phyloP scores from a whole-genome alignment of 2,329 filamentous ascomycete genomes.

The Coniella vitis region DNA sequence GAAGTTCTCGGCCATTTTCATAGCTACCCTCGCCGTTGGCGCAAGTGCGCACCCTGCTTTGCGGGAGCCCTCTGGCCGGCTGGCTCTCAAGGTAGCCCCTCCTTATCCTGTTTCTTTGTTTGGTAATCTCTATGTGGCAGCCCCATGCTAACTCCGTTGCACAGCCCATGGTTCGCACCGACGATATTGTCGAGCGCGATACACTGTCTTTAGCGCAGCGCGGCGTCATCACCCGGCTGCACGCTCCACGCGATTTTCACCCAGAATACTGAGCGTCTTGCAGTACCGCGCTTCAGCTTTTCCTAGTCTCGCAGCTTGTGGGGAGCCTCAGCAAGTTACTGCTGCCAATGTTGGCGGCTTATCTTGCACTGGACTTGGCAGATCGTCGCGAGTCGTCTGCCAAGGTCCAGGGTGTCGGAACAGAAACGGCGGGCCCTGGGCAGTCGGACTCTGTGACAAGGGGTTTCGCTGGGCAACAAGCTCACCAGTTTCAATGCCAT shows the following conservation, averaged over 20 bases:
- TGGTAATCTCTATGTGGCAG: not conserved
- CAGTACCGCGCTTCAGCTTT: no score
- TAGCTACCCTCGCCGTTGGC: slow-evolving; percentile 5
- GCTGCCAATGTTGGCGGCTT: no score
- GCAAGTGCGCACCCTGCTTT: slow-evolving; percentile 3
- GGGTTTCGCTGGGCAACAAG: not conserved
- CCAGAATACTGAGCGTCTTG: slow-evolving; percentile 1
- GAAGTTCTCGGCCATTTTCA: slow-evolving; percentile 8
- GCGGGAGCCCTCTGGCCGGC: slow-evolving; percentile 7
- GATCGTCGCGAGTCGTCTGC: not conserved
- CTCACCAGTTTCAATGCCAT: slow-evolving; percentile 9
- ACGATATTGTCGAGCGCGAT: slow-evolving; percentile 12
- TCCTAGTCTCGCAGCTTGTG: no score
- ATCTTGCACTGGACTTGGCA: no score
- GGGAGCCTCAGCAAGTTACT: no score
- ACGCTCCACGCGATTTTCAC: not conserved
- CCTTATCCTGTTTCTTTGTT: not conserved
- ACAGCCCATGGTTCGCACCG: slow-evolving; percentile 10
- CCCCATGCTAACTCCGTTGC: not conserved
- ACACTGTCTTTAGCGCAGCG: slow-evolving; percentile 4
- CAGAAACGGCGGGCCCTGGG: not conserved
- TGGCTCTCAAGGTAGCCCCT: slow-evolving; percentile 11
- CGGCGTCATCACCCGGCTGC: slow-evolving; percentile 3
- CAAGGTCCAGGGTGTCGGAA: slow-evolving; percentile 5
- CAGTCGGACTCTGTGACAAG: not conserved